phyloP scores from a whole-genome alignment of 192 early-diverging fungal genomes.

The Spinellus fusiger region DNA sequence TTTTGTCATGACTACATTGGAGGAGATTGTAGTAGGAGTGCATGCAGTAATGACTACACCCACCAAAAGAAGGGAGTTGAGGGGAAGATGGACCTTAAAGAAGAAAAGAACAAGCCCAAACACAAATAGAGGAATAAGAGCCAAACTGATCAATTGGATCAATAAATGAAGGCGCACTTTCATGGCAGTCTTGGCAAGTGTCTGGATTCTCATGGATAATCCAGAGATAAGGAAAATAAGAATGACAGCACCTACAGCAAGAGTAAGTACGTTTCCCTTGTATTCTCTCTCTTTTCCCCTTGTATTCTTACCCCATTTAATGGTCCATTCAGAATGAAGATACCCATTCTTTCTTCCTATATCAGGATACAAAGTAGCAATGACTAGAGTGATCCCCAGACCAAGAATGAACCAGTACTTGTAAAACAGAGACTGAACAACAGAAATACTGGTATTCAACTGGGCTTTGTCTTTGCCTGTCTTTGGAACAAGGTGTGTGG shows the following conservation, averaged over 20 bases:
- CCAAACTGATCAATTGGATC: slow-evolving; percentile 54
- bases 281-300: neutral
- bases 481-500: too few species aligned
- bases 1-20: slow-evolving; percentile 74
- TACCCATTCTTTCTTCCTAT: slow-evolving; percentile 51
- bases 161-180: slow-evolving; percentile 51
- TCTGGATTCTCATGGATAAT: slow-evolving; percentile 26
- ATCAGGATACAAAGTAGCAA: slow-evolving; percentile 54
- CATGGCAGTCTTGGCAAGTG: slow-evolving; percentile 24
- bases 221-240: slow-evolving; percentile 37
- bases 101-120: slow-evolving; percentile 51
- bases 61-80: slow-evolving; percentile 50
- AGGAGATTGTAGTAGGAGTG: slow-evolving; percentile 69
- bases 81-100: slow-evolving; percentile 29
- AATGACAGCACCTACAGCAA: slow-evolving; percentile 29
- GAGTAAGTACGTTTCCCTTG: neutral
- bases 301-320: slow-evolving; percentile 49
- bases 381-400: slow-evolving; percentile 52
- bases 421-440: neutral
- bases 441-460: too few species aligned
- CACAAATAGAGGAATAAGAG: slow-evolving; percentile 55
- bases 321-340: slow-evolving; percentile 52
- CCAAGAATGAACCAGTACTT: slow-evolving; percentile 57
- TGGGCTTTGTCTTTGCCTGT: too few species aligned
- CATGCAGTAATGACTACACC: slow-evolving; percentile 60